Evolutionary conservation across 208 protist genomes (phyloP), one percentile per base, ranked within the genome.

Genomic region (Blastocrithidia nonstop): DNA sequence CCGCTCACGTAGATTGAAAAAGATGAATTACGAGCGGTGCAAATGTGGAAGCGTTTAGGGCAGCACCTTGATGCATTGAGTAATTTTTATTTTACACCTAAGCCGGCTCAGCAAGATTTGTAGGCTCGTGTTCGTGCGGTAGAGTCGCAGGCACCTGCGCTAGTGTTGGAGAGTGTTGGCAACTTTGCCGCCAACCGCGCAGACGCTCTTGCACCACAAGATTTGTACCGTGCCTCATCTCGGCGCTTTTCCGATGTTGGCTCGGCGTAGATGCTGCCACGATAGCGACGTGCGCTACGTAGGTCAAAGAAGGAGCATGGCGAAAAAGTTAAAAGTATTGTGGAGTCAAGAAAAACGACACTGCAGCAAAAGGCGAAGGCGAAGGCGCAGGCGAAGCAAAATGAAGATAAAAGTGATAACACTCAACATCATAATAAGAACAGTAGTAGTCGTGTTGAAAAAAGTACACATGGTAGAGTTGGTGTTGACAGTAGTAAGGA

Each of bases 11-110:
- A 90, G 59, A 56, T 88, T 19, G 85, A 94, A 63, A 82, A 84
- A 59, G 85, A 94, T 43, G 85, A 94, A 64, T 64, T 94, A 43
- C 78, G 81, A 5, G 81, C 81, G 11, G 66, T 94, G 6, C 79
- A 94, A 27, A 88, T 94, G 81, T 94, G 85, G 85, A 62, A 68
- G 31, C 76, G 80, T 21, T 73, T 94, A 19, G 57, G 79, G 21
- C 77, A 88, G 58, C 81, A 91, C 63, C 76, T 94, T 36, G 85
- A 91, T 45, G 79, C 76, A 1, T 71, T 94, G 39, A 91, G 78
- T 54, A 94, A 94, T 71, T 91, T 88, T 64, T 51, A 85, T 71
- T 94, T 70, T 66, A 94, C 85, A 1, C 85, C 85, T 33, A 91
- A 86, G 57, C 85, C 85, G 11, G 69, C 80, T 40, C 73, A 83